phyloP scores from a whole-genome alignment of 352 stramenopile species.

The Phytophthora palmivora region DNA sequence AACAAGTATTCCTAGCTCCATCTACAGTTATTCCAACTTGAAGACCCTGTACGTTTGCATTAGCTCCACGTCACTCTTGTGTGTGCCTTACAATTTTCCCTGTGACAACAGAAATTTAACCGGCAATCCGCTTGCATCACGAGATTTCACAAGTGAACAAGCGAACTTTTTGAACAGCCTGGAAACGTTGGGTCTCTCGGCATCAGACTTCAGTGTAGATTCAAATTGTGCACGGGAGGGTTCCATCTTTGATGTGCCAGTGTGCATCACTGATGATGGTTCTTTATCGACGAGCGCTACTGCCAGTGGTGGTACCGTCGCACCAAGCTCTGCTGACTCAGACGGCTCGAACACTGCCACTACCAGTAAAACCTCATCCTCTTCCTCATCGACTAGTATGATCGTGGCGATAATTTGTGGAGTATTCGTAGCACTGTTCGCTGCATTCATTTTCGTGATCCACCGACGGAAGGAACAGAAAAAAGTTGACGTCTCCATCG shows the following conservation, averaged over 20 bases:
- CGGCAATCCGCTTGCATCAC: conserved; percentile 42
- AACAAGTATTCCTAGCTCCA: conserved; percentile 46
- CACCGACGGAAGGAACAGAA: conserved; percentile 24
- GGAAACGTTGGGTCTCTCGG: conserved; percentile 35
- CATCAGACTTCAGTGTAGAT: conserved; percentile 37
- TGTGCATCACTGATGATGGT: conserved; percentile 32
- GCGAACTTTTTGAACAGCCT: conserved; percentile 38
- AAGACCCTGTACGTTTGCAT: conserved; percentile 42
- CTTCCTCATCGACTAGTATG: conserved; percentile 24
- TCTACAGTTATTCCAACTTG: conserved; percentile 59
- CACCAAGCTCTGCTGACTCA: conserved; percentile 1
- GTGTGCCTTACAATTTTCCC: neutral
- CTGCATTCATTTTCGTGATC: conserved; percentile 26
- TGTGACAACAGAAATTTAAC: conserved; percentile 29
- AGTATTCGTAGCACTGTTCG: conserved; percentile 23
- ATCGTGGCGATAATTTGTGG: conserved; percentile 33
- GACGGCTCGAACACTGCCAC: conserved; percentile 12
- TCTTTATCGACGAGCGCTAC: conserved; percentile 8
- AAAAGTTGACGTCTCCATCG: conserved; percentile 12
- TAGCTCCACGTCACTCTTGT: neutral
- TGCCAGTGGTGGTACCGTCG: neutral
- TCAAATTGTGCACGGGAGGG: conserved; percentile 17
- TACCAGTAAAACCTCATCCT: conserved; percentile 1
- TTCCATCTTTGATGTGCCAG: conserved; percentile 27
- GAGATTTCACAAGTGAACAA: conserved; percentile 44